Evolutionary conservation across 768 basidiomycete genomes (phyloP).

Genomic region (Termitomyces sp.): DNA sequence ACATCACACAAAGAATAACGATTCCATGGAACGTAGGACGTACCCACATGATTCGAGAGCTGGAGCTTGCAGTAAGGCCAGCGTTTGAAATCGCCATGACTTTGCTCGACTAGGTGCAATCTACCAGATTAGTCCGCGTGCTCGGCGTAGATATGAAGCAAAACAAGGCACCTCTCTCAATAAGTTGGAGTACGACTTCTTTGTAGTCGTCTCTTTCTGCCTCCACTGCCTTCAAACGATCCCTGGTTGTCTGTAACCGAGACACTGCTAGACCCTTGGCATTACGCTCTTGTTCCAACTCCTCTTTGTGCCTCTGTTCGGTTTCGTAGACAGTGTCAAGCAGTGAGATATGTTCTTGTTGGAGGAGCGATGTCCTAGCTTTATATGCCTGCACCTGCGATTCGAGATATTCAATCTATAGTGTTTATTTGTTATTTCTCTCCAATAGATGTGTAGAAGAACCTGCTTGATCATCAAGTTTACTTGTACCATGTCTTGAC

Average conservation of each 20-base stretch:
- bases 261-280: background rate
- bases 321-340: constrained; percentile 15
- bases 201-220: constrained; percentile 40
- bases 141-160: background rate
- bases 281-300: constrained; percentile 7
- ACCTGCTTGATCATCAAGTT: background rate
- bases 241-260: constrained; percentile 4
- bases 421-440: background rate
- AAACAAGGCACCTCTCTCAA: constrained; percentile 41
- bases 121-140: background rate
- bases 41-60: constrained; percentile 34
- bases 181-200: constrained; percentile 38
- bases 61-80: constrained; percentile 39
- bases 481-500: background rate
- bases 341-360: constrained; percentile 8
- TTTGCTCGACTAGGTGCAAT: constrained; percentile 25
- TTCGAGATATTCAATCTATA: constrained; percentile 18
- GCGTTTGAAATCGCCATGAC: constrained; percentile 31
- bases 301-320: background rate
- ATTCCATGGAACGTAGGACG: constrained; percentile 9
- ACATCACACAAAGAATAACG: background rate
- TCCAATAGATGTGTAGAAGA: background rate
- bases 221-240: constrained; percentile 15
- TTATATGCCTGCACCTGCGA: constrained; percentile 14
- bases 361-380: constrained; percentile 15